These are phyloP conservation scores for Polygonum aviculare DNA, from an alignment of 148 eudicot genomes.

Conservation along the genomic window DNA sequence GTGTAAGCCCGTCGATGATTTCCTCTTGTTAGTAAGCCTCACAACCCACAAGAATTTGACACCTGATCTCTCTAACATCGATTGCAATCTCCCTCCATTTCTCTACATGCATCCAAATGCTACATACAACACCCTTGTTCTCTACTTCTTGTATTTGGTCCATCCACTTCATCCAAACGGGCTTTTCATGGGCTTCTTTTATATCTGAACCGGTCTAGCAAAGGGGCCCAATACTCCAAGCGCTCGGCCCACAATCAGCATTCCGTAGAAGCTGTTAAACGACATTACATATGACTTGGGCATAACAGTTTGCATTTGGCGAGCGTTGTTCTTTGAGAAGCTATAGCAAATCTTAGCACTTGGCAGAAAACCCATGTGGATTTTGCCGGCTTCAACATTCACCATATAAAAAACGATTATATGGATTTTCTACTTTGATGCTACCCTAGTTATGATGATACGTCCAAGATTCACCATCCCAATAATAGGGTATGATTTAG, in stretches of 20 bases:
- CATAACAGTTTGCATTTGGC: no score
- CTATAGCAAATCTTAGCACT: no score
- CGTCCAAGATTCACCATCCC: no score
- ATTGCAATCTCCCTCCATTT: conserved; percentile 40
- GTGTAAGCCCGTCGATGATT: conserved; percentile 30
- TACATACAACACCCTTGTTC: conserved; percentile 37
- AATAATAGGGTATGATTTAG: no score
- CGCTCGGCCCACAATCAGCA: conserved; percentile 15
- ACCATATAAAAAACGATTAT: no score
- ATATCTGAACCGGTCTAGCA: conserved; percentile 27
- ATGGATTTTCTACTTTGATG: no score
- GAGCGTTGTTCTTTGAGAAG: no score
- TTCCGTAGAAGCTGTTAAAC: conserved; percentile 39
- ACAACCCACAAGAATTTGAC: conserved; percentile 62
- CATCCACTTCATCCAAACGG: conserved; percentile 47
- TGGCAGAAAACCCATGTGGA: no score
- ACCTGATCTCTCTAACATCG: conserved; percentile 41
- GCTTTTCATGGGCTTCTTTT: background rate
- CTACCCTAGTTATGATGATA: no score
- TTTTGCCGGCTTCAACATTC: no score
- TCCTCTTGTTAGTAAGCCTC: conserved; percentile 23
- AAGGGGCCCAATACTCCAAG: conserved; percentile 59
- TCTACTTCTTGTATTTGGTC: conserved; percentile 28
- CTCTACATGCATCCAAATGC: conserved; percentile 42
- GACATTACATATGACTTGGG: conserved; percentile 19